phyloP scores from a whole-genome alignment of 2,329 filamentous ascomycete species.

The Hypomyces rosellus region DNA sequence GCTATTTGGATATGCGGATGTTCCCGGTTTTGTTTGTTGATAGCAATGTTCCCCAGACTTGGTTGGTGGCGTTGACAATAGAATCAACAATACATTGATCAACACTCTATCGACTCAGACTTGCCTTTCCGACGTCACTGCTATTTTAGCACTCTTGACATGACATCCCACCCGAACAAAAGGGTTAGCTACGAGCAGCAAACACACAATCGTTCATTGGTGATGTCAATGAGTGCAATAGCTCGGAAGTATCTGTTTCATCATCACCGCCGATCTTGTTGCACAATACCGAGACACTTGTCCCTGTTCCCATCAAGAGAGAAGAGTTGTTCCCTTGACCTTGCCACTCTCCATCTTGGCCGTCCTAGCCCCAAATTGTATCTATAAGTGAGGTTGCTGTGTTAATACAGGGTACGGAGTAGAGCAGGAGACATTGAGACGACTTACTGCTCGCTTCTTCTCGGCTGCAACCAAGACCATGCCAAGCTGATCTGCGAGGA shows the following conservation, averaged over 20 bases:
- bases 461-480: conserved; percentile 69
- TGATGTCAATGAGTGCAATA: conserved; percentile 22
- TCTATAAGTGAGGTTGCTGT: conserved; percentile 35
- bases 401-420: background rate
- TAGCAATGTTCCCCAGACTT: no score
- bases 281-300: background rate
- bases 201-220: conserved; percentile 39
- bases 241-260: conserved; percentile 71
- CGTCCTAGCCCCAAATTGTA: conserved; percentile 76
- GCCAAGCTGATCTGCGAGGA: conserved; percentile 68
- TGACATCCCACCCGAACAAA: conserved; percentile 18
- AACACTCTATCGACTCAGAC: conserved; percentile 46
- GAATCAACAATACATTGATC: no score
- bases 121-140: conserved; percentile 57
- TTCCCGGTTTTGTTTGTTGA: no score
- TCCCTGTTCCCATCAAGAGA: conserved; percentile 33
- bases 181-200: conserved; percentile 42
- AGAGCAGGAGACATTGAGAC: background rate
- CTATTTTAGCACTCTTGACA: conserved; percentile 18
- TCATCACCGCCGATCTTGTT: conserved; percentile 54
- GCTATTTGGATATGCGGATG: no score
- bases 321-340: conserved; percentile 61
- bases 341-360: conserved; percentile 73
- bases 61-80: no score
- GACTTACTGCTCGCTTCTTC: conserved; percentile 56